These are phyloP conservation scores for Neonothopanus nambi DNA, from an alignment of 1,284 basidiomycete species.

Conservation along the genomic window DNA sequence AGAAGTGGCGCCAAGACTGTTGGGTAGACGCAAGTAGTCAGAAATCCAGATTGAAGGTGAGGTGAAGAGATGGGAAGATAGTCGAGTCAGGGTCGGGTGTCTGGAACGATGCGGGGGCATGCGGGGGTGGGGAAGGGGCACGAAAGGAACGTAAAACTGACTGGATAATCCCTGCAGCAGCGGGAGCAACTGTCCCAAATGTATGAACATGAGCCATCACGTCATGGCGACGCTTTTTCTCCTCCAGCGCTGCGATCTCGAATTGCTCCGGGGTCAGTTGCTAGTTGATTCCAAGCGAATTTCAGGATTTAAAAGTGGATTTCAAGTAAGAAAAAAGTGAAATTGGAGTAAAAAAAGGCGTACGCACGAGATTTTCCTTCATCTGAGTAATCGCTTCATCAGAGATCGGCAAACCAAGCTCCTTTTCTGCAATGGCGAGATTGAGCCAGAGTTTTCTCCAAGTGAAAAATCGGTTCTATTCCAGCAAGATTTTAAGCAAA, in stretches of 20 bases:
- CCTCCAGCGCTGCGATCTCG: slow-evolving; percentile 88
- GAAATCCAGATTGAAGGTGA: slow-evolving; percentile 1
- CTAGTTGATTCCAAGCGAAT: slow-evolving; percentile 37
- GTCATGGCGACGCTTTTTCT: slow-evolving; percentile 98
- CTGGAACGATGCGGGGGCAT: neutral
- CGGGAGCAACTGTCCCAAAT: slow-evolving; percentile 91
- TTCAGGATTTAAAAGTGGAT: neutral
- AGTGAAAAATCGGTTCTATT: slow-evolving; percentile 92
- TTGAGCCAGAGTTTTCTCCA: slow-evolving; percentile 97
- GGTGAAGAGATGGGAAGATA: slow-evolving; percentile 13
- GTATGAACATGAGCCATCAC: slow-evolving; percentile 99
- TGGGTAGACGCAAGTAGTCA: slow-evolving; percentile 9
- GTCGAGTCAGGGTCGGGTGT: slow-evolving; percentile 5
- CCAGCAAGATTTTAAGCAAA: neutral
- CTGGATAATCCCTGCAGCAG: slow-evolving; percentile 98
- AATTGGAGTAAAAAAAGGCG: neutral
- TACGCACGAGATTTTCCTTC: slow-evolving; percentile 82
- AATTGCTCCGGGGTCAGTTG: slow-evolving; percentile 89
- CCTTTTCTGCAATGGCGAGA: slow-evolving; percentile 94
- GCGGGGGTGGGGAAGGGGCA: too few species aligned
- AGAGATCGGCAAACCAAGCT: slow-evolving; percentile 89
- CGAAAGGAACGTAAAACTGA: slow-evolving; percentile 42
- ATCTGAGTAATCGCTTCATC: slow-evolving; percentile 94
- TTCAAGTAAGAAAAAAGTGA: neutral
- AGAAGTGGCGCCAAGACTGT: slow-evolving; percentile 91